These are phyloP conservation scores for Mortierella alpina DNA, from an alignment of 192 early-diverging fungal genomes.

Conservation along the genomic window DNA sequence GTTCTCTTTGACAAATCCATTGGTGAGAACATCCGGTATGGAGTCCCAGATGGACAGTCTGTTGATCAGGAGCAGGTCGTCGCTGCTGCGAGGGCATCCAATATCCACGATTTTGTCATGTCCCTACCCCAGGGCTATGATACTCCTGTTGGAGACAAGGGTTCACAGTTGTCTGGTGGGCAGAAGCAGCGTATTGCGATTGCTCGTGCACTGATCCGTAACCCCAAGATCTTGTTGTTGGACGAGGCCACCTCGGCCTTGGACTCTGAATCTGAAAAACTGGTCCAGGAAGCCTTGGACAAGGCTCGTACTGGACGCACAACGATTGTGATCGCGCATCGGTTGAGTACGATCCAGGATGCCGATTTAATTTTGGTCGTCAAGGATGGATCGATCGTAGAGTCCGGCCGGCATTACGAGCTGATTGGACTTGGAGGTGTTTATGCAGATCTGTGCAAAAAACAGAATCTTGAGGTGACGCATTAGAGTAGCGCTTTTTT, in stretches of 20 bases:
- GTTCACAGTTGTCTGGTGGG: conserved; percentile 68
- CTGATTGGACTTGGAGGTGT: conserved; percentile 66
- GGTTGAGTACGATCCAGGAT: conserved; percentile 86
- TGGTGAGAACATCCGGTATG: conserved; percentile 65
- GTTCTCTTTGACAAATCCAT: conserved; percentile 48
- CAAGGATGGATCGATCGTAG: conserved; percentile 69
- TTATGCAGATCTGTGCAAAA: conserved; percentile 62
- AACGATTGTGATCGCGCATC: conserved; percentile 77
- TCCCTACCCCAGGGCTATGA: conserved; percentile 65
- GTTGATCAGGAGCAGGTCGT: conserved; percentile 59
- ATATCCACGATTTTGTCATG: conserved; percentile 62
- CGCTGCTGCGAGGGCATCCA: conserved; percentile 58
- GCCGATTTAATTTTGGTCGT: conserved; percentile 82
- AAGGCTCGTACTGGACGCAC: conserved; percentile 72
- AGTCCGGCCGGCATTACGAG: conserved; percentile 76
- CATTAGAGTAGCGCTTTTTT: not conserved
- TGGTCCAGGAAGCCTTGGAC: conserved; percentile 84
- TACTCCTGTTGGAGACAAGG: conserved; percentile 70
- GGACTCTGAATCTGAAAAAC: conserved; percentile 78
- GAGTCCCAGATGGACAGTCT: conserved; percentile 51
- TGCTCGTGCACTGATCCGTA: conserved; percentile 73
- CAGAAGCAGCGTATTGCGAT: conserved; percentile 78
- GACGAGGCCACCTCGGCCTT: conserved; percentile 86
- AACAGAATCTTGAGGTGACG: conserved; percentile 63
- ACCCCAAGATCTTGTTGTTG: conserved; percentile 73